These are phyloP conservation scores for Penicillium canariense DNA, from an alignment of 495 filamentous ascomycete species.

Conservation along the genomic window DNA sequence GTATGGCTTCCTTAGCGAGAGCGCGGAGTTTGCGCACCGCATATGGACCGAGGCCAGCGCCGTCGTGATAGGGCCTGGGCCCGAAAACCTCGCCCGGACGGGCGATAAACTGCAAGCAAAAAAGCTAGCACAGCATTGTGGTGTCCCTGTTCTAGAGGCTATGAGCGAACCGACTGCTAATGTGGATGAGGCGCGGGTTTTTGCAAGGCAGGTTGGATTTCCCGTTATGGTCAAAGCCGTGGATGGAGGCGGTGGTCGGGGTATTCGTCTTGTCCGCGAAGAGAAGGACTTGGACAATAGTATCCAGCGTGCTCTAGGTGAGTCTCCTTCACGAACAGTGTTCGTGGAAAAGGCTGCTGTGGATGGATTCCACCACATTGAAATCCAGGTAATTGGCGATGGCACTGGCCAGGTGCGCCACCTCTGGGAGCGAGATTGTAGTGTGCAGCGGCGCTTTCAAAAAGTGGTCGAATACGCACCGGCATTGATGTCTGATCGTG, in stretches of 20 bases:
- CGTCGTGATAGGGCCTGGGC: conserved; percentile 54
- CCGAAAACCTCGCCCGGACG: conserved; percentile 47
- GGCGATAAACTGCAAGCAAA: conserved; percentile 59
- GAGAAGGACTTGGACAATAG: conserved; percentile 38
- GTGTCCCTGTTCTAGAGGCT: conserved; percentile 53
- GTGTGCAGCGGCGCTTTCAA: conserved; percentile 55
- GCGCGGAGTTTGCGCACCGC: conserved; percentile 48
- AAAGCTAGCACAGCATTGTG: conserved; percentile 49
- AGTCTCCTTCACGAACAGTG: conserved; percentile 51
- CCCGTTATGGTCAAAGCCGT: conserved; percentile 60
- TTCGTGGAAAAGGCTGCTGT: conserved; percentile 54
- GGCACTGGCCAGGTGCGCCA: conserved; percentile 48
- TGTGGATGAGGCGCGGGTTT: conserved; percentile 37
- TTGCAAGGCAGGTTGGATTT: conserved; percentile 46
- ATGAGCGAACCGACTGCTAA: conserved; percentile 41
- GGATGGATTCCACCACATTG: conserved; percentile 53
- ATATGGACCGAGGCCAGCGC: conserved; percentile 51
- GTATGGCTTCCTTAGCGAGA: conserved; percentile 64
- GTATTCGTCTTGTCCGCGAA: conserved; percentile 42
- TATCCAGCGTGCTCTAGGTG: conserved; percentile 43
- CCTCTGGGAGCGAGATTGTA: conserved; percentile 59
- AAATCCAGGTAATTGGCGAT: conserved; percentile 60
- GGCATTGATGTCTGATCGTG: conserved; percentile 34
- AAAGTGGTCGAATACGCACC: conserved; percentile 54
- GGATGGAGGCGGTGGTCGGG: conserved; percentile 52